Evolutionary conservation across 192 early-diverging fungal genomes (phyloP), one percentile per base, ranked within the genome.

Genomic region (Coemansia sp.): DNA sequence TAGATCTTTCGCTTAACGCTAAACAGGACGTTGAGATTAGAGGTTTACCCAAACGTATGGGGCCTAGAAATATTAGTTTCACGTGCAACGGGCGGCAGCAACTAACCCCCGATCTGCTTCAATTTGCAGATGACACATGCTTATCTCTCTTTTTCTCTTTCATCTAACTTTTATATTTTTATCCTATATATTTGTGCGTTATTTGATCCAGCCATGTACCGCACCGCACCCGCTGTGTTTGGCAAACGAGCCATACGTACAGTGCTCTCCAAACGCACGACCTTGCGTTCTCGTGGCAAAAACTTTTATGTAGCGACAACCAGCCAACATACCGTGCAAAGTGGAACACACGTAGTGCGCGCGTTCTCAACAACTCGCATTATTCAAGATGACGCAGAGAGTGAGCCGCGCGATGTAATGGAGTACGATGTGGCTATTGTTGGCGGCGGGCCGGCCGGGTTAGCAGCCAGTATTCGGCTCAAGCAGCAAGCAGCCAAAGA

Each of bases 401-500:
- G 69, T n/a, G 83, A 72, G 15, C 85, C 88, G 60, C 85, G 87
- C 17, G 87, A 85, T 67, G 85, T 77, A 0, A 94, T 97, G 65
- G 94, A 97, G 52, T 91, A 93, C 34, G 97, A 99, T 61, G 94
- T 99, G 1, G 92, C 93, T 23, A 96, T 99, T 65, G 89, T 99
- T 25, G 97, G 97, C 26, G 95, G 84, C 37, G 97, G 97, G 2
- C 97, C 97, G 19, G 86, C 94, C 37, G 97, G 97, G 25, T 79
- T 99, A 37, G 84, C 90, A 12, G 97, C 97, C n/a, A 95, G 94
- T 11, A 99, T 99, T 75, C 87, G 92, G 19, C 64, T 99, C 46
- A 92, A 91, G 81, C 97, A 99, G 82, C 85, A 89, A 17, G 95
- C 97, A 20, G 85, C 83, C 28, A 85, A 89, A 51, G 90, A 89